Evolutionary conservation across 1,284 basidiomycete genomes (phyloP).

Genomic region (Golubevia pallescens): DNA sequence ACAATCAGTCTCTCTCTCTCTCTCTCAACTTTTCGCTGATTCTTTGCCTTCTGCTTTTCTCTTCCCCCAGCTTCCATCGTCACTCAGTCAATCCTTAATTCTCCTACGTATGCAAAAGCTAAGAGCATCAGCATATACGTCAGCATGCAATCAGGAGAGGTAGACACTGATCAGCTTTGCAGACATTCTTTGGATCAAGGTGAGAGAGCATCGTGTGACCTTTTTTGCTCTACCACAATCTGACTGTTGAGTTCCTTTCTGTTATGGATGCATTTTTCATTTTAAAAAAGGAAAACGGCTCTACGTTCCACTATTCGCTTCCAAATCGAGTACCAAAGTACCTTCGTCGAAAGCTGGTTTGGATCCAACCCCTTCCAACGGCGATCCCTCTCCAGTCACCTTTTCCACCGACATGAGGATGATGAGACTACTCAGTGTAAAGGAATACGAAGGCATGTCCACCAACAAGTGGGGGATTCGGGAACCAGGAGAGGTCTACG

Average conservation of each 20-base stretch:
- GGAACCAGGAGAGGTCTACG: conserved; percentile 39
- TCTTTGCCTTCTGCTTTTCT: too few species aligned
- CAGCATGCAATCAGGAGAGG: conserved; percentile 49
- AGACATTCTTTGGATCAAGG: conserved; percentile 28
- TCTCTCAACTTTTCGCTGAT: too few species aligned
- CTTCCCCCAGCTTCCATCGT: conserved; percentile 11
- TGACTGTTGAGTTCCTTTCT: too few species aligned
- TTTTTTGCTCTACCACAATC: too few species aligned
- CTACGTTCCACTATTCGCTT: conserved; percentile 58
- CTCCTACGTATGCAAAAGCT: conserved; percentile 31
- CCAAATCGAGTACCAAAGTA: conserved; percentile 6
- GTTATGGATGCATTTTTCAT: too few species aligned
- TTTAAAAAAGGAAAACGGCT: conserved; percentile 35
- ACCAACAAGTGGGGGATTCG: conserved; percentile 57
- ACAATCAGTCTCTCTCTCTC: too few species aligned
- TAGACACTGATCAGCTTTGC: conserved; percentile 49
- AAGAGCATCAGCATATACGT: conserved; percentile 53
- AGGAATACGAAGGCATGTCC: conserved; percentile 40
- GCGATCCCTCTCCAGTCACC: neutral
- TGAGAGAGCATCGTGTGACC: conserved; percentile 5
- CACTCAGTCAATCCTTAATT: conserved; percentile 29
- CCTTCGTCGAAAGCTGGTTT: neutral
- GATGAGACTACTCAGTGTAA: conserved; percentile 37
- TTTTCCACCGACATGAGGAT: conserved; percentile 48
- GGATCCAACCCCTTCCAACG: neutral